Evolutionary conservation across 2,329 filamentous ascomycete species (phyloP), one percentile per base, ranked within the genome.

Genomic region (Samsoniella hepiali): DNA sequence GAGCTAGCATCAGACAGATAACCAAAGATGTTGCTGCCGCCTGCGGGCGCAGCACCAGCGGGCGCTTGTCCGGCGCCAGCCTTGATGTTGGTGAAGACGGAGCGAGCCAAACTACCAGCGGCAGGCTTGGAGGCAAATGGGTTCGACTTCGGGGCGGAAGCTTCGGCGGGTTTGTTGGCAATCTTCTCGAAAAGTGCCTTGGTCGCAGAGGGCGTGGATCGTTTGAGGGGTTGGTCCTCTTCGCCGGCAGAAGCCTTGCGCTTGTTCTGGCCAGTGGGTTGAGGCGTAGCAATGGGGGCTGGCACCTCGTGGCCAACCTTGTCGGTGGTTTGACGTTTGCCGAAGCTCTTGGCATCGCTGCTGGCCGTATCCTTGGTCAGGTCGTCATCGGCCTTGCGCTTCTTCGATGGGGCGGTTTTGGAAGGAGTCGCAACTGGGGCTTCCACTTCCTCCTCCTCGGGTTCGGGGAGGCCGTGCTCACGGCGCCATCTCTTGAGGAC

Each of bases 331-430:
- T 82, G 82, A 62, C 83, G 81, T 74, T 87, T 86, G 68, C 76
- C 81, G 58, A 76, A 76, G 38, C 72, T 67, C 8, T 76, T 74
- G 4, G 76, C 73, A 13, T 73, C 68, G 5, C 70, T 73, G 29
- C 74, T 66, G n/a, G 74, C 65, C 29, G 71, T 74, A 49, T 79
- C 74, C 63, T 75, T 76, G 10, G 76, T 72, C 45, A 80, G 64
- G 10, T 84, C 80, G 22, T 85, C 82, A 36, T 81, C 78, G 13
- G 84, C 84, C 74, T 87, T 87, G 65, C 84, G 82, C 77, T 87
- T 87, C 66, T 80, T 79, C 9, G 74, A 71, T 11, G 75, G 72
- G 2, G 74, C 72, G 9, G 69, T 60, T 67, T 76, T 76, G 13
- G 71, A 70, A 5, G 75, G 71, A 15, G 72, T 74, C 9, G 70